Conservation (phyloP, 1,284 basidiomycete species). For the Trichosporon sp. region DNA sequence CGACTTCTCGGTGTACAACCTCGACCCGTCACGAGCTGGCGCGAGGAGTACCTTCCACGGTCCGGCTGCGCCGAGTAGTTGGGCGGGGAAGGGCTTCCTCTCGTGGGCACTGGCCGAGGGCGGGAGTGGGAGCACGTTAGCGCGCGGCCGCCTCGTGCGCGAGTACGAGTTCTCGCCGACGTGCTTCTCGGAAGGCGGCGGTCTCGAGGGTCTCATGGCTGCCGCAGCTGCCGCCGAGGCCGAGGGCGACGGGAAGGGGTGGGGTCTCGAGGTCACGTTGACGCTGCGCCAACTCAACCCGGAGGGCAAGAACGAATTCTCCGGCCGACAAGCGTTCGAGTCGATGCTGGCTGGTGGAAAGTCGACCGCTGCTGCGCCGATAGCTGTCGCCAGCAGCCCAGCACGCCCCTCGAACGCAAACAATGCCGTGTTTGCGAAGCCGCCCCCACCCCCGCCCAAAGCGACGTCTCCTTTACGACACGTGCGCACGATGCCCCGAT, state of each 20-base stretch:
- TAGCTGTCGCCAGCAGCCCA: slow-evolving; percentile 27
- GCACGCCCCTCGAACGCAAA: slow-evolving; percentile 2
- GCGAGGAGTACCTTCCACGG: slow-evolving; percentile 2
- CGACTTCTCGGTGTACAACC: slow-evolving; percentile 54
- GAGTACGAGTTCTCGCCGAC: slow-evolving; percentile 48
- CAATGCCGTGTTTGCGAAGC: slow-evolving; percentile 23
- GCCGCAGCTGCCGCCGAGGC: slow-evolving; percentile 33
- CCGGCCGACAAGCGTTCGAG: slow-evolving; percentile 44
- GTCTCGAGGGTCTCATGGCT: slow-evolving; percentile 51
- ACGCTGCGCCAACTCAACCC: slow-evolving; percentile 49
- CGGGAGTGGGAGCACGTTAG: slow-evolving; percentile 40
- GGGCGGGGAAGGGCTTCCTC: slow-evolving; percentile 52
- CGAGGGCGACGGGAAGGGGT: slow-evolving; percentile 46
- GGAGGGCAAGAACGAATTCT: slow-evolving; percentile 46
- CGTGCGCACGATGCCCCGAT: slow-evolving; percentile 5
- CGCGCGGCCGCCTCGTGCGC: slow-evolving; percentile 44
- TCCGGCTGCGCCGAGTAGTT: slow-evolving; percentile 27
- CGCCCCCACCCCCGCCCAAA: slow-evolving; percentile 20
- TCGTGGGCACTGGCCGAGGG: slow-evolving; percentile 48
- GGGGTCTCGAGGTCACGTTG: slow-evolving; percentile 52
- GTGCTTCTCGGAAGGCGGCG: slow-evolving; percentile 41
- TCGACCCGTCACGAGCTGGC: slow-evolving; percentile 39
- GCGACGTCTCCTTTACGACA: slow-evolving; percentile 24
- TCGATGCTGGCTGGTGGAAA: slow-evolving; percentile 41
- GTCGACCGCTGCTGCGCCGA: slow-evolving; percentile 26